phyloP scores from a whole-genome alignment of 495 filamentous ascomycete genomes.

The Tuber indicum region DNA sequence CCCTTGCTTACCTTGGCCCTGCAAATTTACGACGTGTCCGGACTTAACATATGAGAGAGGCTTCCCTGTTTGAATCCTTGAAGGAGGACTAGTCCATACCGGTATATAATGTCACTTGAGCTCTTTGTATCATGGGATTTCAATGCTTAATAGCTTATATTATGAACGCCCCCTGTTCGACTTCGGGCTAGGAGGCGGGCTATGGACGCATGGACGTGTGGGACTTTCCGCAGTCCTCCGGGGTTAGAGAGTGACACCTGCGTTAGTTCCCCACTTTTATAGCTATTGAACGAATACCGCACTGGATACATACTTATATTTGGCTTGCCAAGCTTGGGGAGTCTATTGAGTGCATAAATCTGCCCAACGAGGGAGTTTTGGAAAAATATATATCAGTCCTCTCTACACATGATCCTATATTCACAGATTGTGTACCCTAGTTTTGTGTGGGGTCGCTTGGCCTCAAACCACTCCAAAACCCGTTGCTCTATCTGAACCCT shows the following conservation, averaged over 20 bases:
- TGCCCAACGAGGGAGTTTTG: neutral
- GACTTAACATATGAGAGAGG: neutral
- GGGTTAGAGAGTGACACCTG: neutral
- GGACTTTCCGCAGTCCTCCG: neutral
- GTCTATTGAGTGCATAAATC: neutral
- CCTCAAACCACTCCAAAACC: neutral
- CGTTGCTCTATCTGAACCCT: neutral
- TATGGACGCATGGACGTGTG: neutral
- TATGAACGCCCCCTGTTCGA: neutral
- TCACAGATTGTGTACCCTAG: neutral
- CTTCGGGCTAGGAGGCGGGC: neutral
- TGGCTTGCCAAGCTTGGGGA: neutral
- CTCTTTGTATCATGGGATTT: neutral
- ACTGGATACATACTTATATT: neutral
- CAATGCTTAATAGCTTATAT: neutral
- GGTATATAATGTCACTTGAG: neutral
- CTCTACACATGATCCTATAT: neutral
- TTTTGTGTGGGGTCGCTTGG: neutral
- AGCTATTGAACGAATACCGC: neutral
- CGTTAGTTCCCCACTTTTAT: neutral
- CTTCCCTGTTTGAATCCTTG: neutral
- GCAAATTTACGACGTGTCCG: neutral
- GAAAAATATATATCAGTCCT: neutral
- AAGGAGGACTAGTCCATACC: neutral
- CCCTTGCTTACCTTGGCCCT: neutral